Base-by-base conservation (phyloP, 345 rosid species). In the Anastatica hierochuntica region DNA sequence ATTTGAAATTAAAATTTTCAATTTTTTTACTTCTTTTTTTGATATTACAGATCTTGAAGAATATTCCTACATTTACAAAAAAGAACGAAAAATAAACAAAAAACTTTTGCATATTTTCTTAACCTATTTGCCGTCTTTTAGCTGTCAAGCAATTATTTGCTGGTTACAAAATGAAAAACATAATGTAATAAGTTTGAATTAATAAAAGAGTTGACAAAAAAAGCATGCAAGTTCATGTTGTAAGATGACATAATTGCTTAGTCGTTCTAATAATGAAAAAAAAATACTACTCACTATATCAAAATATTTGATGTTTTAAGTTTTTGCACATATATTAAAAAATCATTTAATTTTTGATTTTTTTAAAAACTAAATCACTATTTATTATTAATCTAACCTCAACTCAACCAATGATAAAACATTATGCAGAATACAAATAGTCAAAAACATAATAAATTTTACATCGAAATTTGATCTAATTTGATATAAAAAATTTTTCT, bases 161-260 rank as follows among this genome's bases (percentile, higher is more conserved):
- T 62, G 39, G 16, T 24, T 43, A 43, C 26, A 36, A 19, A 49
- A 24, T 27, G 24, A n/a, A 15, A 3, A 8, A 21, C 30, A 43
- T 7, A 11, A 12, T 10, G 33, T 21, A 42, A 2, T 21, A 50
- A 8, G 14, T 14, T 33, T 10, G 1, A 3, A 41, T 41, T 42
- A 10, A 50, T 11, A 10, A 19, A 9, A 20, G 51, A 61, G 44
- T 52, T 62, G 66, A 43, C 66, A n/a, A n/a, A 5, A 23, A 24
- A 20, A 20, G 20, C n/a, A 14, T 49, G 40, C 8, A 19, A 30
- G 20, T 15, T 33, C 20, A 50, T 43, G 52, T 18, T 35, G 35
- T 23, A 15, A 52, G 10, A 41, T 62, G 67, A 62, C 59, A 18
- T 62, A 62, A 38, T 62, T 52, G 67, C 67, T 52, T 61, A 51